Conservation (phyloP, 2,329 filamentous ascomycete genomes). For the Claviceps africana region DNA sequence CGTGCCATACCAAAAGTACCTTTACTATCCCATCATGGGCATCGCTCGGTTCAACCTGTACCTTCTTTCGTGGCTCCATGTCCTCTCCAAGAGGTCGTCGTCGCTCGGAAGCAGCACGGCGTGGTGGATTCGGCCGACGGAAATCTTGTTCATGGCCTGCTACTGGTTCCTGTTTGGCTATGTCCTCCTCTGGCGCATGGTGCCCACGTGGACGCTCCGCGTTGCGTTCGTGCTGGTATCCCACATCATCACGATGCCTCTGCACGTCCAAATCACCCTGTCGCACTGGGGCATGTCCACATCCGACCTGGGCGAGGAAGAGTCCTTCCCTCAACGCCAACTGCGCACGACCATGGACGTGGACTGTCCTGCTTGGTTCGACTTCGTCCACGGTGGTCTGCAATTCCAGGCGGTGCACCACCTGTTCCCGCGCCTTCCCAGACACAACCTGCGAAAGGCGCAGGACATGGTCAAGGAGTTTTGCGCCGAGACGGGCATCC, state of each 20-base stretch:
- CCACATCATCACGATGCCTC: slow-evolving; percentile 51
- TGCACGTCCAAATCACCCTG: slow-evolving; percentile 60
- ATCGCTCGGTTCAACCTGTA: slow-evolving; percentile 63
- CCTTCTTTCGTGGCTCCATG: slow-evolving; percentile 50
- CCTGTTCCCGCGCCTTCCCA: slow-evolving; percentile 51
- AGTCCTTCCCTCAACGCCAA: slow-evolving; percentile 57
- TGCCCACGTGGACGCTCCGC: slow-evolving; percentile 44
- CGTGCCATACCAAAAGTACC: slow-evolving; percentile 48
- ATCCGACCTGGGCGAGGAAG: slow-evolving; percentile 45
- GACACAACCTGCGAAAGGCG: slow-evolving; percentile 50
- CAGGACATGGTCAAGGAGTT: slow-evolving; percentile 49
- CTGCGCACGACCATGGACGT: slow-evolving; percentile 62
- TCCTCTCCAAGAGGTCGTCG: slow-evolving; percentile 40
- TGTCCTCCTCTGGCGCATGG: slow-evolving; percentile 42
- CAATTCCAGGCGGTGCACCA: slow-evolving; percentile 64
- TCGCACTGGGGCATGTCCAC: slow-evolving; percentile 62
- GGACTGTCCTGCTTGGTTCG: slow-evolving; percentile 56
- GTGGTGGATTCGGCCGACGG: slow-evolving; percentile 54
- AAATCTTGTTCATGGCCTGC: slow-evolving; percentile 46
- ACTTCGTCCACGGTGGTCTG: slow-evolving; percentile 57
- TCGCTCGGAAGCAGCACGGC: slow-evolving; percentile 42
- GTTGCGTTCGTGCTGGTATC: slow-evolving; percentile 49
- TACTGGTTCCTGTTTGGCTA: slow-evolving; percentile 60
- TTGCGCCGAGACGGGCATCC: slow-evolving; percentile 48
- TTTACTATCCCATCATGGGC: slow-evolving; percentile 54